Evolutionary conservation across 2,329 filamentous ascomycete genomes (phyloP), one percentile per base, ranked within the genome.

Genomic region (Corynespora cassiicola): DNA sequence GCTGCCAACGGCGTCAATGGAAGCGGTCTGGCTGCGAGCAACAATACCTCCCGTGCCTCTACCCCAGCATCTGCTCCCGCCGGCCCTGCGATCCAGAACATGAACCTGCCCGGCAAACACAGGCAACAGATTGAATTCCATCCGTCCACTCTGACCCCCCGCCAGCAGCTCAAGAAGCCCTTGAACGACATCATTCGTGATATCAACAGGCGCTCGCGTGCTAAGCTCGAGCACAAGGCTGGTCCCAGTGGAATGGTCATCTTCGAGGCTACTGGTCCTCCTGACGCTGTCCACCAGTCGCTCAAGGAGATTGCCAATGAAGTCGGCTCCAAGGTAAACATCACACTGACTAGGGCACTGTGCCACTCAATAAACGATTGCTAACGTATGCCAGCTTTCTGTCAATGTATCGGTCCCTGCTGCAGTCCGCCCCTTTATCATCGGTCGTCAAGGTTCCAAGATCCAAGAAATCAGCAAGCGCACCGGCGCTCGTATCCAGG

Each of bases 381-480:
- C 47, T 42, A 39, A 39, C 15, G 12, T 26, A n/a, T 15, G 35
- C 16, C 33, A 85, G 80, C 80, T 84, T 76, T 78, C 79, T 35
- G 78, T 88, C 61, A 86, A 84, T 50, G 82, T 97, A 31, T 78
- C 88, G 2, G 86, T 99, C 50, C 94, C 92, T 35, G 81, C 86
- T 31, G 92, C 90, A 24, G 83, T 90, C 15, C 85, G 90, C 46
- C 83, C 91, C 36, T 87, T 92, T 69, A 91, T 99, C 69, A 97
- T 99, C 65, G 95, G 94, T 56, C 90, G 89, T 63, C 85, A 87
- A 63, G 95, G 95, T 42, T 82, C 89, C 17, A 92, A 87, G 46
- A 95, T 99, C 66, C 92, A 95, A 73, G 81, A 86, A 30, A 84
- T 99, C 36, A 88, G 92, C 71, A 88, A 92, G 68, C 86, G 87